Base-by-base conservation (phyloP, 495 filamentous ascomycete genomes). In the Parachaetomium inaequale region DNA sequence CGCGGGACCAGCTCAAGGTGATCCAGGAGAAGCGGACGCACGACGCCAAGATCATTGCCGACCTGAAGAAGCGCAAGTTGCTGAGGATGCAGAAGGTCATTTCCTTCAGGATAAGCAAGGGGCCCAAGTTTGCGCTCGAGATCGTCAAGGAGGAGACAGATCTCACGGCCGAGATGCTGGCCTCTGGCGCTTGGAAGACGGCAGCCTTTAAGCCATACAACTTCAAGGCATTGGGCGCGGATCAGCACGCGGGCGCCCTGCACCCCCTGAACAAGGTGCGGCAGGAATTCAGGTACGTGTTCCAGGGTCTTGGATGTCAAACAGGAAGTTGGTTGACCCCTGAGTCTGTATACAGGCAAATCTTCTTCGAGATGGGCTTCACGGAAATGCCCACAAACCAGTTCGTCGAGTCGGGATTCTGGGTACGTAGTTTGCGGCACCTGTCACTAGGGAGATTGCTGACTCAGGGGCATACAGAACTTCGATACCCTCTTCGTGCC, bases 401-500 rank as follows among this genome's bases (percentile, higher is more conserved):
- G 76, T 87, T 87, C 72, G 92, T 97, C 61, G 94, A 98, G 79
- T 93, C 91, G 23, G 93, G 93, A 42, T 96, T 97, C 87, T 98
- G 93, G 64, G 64, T 66, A 63, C 10, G 63, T 58, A 34, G 31
- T 10, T 10, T 32, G 14, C 4, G 34, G 3, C 6, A 31, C 6
- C 3, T n/a, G 38, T 89, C 92, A 92, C 71, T 93, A 91, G 72
- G 90, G 92, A 29, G 2, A 17, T 40, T 53, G n/a, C 56, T 63
- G 25, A 69, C 43, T 53, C 3, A 1, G 3, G 8, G 3, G 32
- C 17, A 29, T 45, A n/a, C 32, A 66, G 73, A 97, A 97, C 76
- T 98, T 98, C 74, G 94, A 98, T 67, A 86, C 92, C 45, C 92
- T 98, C 60, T 97, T 92, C 78, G 92, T 98, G 25, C 93, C 93